A percentile compares a stretch with the other conserved stretches of the same genome.
Conservation (phyloP, 208 protist species). For the Novymonas esmeraldas region DNA sequence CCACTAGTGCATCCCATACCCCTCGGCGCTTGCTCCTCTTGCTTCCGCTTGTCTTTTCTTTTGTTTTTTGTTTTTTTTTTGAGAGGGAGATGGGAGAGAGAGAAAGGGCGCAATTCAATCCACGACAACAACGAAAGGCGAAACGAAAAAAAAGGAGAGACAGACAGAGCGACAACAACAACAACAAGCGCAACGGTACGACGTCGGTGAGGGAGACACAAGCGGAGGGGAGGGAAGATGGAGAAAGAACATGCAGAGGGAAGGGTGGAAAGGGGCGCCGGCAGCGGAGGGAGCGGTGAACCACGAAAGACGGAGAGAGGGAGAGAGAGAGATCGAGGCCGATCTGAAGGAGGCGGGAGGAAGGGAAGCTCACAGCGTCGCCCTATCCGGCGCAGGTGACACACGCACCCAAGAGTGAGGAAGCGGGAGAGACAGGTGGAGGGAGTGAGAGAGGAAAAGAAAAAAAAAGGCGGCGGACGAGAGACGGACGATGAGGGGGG, state of each 20-base stretch:
- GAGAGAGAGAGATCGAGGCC: not conserved
- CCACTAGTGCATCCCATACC: no score
- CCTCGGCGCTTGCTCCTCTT: no score
- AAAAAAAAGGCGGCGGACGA: not conserved
- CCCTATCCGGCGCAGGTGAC: no score
- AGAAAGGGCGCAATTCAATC: not conserved
- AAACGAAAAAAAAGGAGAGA: constrained; percentile 3
- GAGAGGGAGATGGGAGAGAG: no score
- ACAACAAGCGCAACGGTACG: not conserved
- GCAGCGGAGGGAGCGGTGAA: not conserved
- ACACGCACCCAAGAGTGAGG: not conserved
- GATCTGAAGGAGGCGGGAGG: not conserved
- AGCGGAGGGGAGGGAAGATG: not conserved
- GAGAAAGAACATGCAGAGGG: not conserved
- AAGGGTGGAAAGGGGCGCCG: not conserved
- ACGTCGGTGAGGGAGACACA: not conserved
- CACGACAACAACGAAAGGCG: not conserved
- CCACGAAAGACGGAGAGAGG: not conserved
- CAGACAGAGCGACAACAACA: not conserved
- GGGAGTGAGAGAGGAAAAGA: not conserved
- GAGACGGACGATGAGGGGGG: not conserved
- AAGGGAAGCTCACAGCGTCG: no score
- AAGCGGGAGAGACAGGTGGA: not conserved
- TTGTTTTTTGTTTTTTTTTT: no score
- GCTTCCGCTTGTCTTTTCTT: no score